A percentile compares a stretch with the other conserved stretches of the same genome.
These are phyloP conservation scores for Hemileia vastatrix DNA, from an alignment of 1,284 basidiomycete species.

Conservation along the genomic window DNA sequence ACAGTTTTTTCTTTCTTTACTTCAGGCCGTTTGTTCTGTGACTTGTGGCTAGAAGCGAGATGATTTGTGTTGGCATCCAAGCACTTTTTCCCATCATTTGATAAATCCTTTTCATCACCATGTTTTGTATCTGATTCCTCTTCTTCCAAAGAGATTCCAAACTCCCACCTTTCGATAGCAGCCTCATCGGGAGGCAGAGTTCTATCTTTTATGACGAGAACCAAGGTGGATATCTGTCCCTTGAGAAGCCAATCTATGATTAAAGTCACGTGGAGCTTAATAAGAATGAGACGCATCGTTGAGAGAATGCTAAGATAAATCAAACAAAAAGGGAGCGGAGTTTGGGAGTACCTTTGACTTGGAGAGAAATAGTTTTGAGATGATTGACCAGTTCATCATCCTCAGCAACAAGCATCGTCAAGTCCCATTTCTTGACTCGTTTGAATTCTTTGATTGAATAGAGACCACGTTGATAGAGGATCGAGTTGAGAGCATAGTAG, in stretches of 20 bases:
- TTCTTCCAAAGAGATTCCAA: constrained; percentile 72
- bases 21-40: constrained; percentile 24
- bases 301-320: background rate
- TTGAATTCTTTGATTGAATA: constrained; percentile 94
- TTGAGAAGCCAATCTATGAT: constrained; percentile 71
- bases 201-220: constrained; percentile 89
- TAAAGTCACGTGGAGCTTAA: constrained; percentile 46
- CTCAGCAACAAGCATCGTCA: constrained; percentile 86
- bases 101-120: constrained; percentile 10
- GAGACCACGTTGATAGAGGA: constrained; percentile 91
- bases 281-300: background rate
- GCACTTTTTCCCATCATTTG: constrained; percentile 38
- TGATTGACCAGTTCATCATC: constrained; percentile 88
- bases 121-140: constrained; percentile 28
- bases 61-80: constrained; percentile 52
- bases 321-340: background rate
- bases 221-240: constrained; percentile 79
- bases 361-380: constrained; percentile 76
- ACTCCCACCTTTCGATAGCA: constrained; percentile 94
- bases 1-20: constrained; percentile 53
- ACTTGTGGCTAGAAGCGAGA: background rate
- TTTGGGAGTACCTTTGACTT: constrained; percentile 57
- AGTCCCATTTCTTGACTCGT: constrained; percentile 68
- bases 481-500: constrained; percentile 95
- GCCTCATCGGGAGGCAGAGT: constrained; percentile 55